Conservation (phyloP, 2,329 filamentous ascomycete species). For the Metarhizium rileyi region DNA sequence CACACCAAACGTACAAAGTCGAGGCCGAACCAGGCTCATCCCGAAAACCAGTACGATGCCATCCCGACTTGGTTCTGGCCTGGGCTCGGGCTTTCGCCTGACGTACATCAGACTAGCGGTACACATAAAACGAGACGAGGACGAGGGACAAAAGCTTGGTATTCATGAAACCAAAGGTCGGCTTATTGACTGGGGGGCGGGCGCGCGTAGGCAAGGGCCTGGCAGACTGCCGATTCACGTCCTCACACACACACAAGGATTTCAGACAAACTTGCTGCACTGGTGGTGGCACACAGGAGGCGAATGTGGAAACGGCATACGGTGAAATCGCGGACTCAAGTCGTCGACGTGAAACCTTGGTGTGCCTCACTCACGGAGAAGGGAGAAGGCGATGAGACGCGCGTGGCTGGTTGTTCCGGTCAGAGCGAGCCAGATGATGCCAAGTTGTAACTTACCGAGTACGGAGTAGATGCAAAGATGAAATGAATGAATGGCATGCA, state of each 20-base stretch:
- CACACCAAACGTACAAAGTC: too few species aligned
- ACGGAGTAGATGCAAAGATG: too few species aligned
- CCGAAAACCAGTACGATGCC: not conserved
- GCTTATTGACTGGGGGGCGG: too few species aligned
- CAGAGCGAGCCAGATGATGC: not conserved
- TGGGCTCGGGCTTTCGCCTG: not conserved
- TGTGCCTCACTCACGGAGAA: not conserved
- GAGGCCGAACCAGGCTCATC: not conserved
- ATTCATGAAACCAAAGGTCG: not conserved
- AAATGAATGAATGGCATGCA: too few species aligned
- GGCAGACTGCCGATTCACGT: too few species aligned
- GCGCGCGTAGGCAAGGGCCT: too few species aligned
- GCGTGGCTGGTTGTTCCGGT: conserved; percentile 1
- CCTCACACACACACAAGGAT: too few species aligned
- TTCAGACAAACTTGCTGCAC: too few species aligned
- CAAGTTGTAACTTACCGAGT: too few species aligned
- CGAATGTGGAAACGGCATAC: too few species aligned
- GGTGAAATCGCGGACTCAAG: not conserved
- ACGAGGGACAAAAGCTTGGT: too few species aligned
- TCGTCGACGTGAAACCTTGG: conserved; percentile 5
- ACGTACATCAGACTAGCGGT: not conserved
- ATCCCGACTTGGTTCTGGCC: not conserved
- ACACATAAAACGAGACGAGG: not conserved
- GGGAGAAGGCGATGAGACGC: conserved; percentile 1
- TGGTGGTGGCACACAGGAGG: too few species aligned